These are phyloP conservation scores for Fusarium sp. DNA, from an alignment of 2,329 filamentous ascomycete genomes.

Conservation along the genomic window DNA sequence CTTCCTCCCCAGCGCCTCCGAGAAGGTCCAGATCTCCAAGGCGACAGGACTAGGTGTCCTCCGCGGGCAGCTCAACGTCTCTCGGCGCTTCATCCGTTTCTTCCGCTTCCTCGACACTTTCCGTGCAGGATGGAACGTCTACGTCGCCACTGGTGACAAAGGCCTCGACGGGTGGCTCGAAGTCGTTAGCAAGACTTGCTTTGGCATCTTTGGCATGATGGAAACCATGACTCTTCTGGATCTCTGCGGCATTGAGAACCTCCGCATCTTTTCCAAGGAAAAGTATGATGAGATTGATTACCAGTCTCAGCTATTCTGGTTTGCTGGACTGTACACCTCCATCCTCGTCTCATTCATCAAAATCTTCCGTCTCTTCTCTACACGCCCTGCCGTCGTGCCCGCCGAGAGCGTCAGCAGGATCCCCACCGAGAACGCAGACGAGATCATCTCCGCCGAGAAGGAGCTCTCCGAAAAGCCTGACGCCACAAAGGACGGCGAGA, in stretches of 20 bases:
- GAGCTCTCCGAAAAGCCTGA: slow-evolving; percentile 27
- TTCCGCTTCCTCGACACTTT: slow-evolving; percentile 76
- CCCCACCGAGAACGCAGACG: slow-evolving; percentile 35
- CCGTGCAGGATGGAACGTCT: slow-evolving; percentile 58
- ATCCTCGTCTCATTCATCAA: slow-evolving; percentile 56
- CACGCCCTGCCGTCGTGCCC: slow-evolving; percentile 48
- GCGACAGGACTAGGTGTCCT: slow-evolving; percentile 50
- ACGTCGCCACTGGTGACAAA: slow-evolving; percentile 42
- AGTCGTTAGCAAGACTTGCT: slow-evolving; percentile 66
- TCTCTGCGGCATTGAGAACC: slow-evolving; percentile 53
- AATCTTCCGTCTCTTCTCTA: slow-evolving; percentile 51
- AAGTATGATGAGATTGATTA: slow-evolving; percentile 59
- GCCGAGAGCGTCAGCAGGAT: slow-evolving; percentile 45
- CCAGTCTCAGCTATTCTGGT: slow-evolving; percentile 77
- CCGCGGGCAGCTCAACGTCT: slow-evolving; percentile 56
- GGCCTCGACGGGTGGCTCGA: slow-evolving; percentile 60
- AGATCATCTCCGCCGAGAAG: slow-evolving; percentile 28
- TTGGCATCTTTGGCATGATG: slow-evolving; percentile 74
- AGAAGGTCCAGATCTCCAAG: slow-evolving; percentile 41
- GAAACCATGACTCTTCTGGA: slow-evolving; percentile 73
- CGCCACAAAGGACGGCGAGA: slow-evolving; percentile 20
- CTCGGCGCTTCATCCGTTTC: slow-evolving; percentile 72
- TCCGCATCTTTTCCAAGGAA: slow-evolving; percentile 64
- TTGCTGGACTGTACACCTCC: slow-evolving; percentile 68
- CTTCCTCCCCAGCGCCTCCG: slow-evolving; percentile 38